phyloP scores from a whole-genome alignment of 2,329 filamentous ascomycete species.

The Cercospora sojina region DNA sequence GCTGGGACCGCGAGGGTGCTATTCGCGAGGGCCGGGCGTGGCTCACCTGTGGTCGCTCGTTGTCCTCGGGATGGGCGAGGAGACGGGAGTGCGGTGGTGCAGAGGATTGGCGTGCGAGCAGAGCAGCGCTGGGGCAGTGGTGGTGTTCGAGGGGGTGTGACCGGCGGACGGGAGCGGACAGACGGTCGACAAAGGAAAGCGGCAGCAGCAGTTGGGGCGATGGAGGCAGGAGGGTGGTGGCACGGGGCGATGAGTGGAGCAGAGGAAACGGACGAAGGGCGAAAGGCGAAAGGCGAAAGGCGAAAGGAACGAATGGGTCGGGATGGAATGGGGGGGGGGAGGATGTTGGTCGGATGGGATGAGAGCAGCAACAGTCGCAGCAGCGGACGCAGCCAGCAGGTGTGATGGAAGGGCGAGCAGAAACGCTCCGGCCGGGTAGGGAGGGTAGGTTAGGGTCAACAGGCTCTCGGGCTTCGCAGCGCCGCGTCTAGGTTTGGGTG shows the following conservation, averaged over 20 bases:
- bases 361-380: neutral
- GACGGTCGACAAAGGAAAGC: constrained; percentile 13
- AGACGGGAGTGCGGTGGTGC: neutral
- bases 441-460: no score
- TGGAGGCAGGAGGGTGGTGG: neutral
- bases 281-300: neutral
- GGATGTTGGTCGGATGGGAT: neutral
- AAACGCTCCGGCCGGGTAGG: neutral
- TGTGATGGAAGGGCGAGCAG: neutral
- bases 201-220: neutral
- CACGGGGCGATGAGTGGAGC: neutral
- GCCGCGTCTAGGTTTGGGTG: neutral
- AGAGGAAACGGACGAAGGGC: neutral
- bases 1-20: constrained; percentile 10
- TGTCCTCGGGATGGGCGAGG: constrained; percentile 1
- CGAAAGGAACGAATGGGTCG: neutral
- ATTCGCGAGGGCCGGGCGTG: neutral
- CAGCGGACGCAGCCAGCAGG: neutral
- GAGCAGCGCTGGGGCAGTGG: neutral
- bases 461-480: neutral
- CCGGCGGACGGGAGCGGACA: constrained; percentile 10
- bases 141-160: neutral
- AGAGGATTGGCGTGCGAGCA: neutral
- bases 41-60: constrained; percentile 16
- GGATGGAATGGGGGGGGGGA: neutral